A percentile compares a stretch with the other conserved stretches of the same genome.
Conservation (phyloP, 108 stramenopile genomes). For the Thalassiosira profunda region DNA sequence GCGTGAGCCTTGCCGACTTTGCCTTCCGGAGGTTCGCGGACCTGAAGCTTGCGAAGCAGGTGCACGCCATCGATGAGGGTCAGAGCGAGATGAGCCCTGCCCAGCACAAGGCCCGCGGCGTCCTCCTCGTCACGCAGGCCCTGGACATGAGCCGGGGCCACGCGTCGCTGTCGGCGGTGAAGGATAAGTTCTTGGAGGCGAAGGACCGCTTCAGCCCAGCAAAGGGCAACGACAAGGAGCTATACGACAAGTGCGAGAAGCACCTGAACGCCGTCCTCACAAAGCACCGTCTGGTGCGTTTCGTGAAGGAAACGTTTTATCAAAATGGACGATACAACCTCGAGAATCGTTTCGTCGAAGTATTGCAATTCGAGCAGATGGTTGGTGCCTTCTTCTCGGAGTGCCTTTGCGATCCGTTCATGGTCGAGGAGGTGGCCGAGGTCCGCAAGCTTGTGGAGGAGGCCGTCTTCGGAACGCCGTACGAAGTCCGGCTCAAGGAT, state of each 20-base stretch:
- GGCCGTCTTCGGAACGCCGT: constrained; percentile 2
- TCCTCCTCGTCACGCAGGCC: constrained; percentile 11
- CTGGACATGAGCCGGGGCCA: constrained; percentile 5
- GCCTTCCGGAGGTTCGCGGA: constrained; percentile 8
- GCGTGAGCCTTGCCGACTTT: constrained; percentile 2
- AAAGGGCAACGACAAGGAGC: constrained; percentile 3
- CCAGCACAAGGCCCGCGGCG: constrained; percentile 9
- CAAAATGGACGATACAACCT: background rate
- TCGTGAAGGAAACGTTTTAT: constrained; percentile 3
- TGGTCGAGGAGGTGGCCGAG: background rate
- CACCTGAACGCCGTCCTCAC: constrained; percentile 10
- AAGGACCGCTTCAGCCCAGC: constrained; percentile 6
- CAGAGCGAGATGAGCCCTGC: constrained; percentile 18
- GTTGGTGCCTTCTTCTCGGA: constrained; percentile 1
- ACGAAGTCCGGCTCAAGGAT: constrained; percentile 8
- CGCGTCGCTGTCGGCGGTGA: constrained; percentile 5
- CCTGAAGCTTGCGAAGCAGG: constrained; percentile 5
- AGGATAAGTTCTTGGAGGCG: constrained; percentile 7
- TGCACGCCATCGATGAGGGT: constrained; percentile 5
- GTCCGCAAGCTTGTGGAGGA: constrained; percentile 4
- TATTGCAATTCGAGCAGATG: constrained; percentile 9
- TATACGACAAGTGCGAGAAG: constrained; percentile 1
- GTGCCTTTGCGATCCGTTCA: constrained; percentile 3
- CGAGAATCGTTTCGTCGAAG: constrained; percentile 4
- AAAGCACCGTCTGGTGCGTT: background rate